Evolutionary conservation across 352 stramenopile species (phyloP).

Genomic region (Globisporangium yorkense): DNA sequence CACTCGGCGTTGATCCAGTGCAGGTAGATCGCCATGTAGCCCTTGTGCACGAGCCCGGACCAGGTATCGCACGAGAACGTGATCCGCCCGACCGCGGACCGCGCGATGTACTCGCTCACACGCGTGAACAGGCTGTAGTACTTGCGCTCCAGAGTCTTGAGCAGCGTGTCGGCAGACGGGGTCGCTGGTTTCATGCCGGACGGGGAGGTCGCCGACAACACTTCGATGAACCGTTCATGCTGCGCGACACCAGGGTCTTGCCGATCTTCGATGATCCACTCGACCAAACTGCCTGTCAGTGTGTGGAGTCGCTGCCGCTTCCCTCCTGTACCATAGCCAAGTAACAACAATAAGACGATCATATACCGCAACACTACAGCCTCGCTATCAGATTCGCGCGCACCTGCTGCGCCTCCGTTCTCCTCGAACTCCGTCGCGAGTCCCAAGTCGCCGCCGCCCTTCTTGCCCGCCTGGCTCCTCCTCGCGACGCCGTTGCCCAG

Average conservation of each 20-base stretch:
- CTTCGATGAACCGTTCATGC: constrained; percentile 68
- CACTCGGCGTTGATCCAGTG: constrained; percentile 85
- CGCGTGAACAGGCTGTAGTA: constrained; percentile 66
- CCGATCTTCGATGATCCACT: constrained; percentile 75
- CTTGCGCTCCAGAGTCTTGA: constrained; percentile 69
- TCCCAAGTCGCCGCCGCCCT: constrained; percentile 35
- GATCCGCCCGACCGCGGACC: constrained; percentile 59
- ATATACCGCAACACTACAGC: background rate
- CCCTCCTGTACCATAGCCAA: constrained; percentile 21
- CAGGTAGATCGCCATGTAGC: constrained; percentile 67
- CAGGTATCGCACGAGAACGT: constrained; percentile 80
- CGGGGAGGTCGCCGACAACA: constrained; percentile 24
- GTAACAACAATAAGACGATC: background rate
- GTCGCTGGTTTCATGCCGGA: constrained; percentile 41
- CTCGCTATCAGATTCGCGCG: constrained; percentile 4
- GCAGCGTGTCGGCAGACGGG: constrained; percentile 42
- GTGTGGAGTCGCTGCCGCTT: constrained; percentile 68
- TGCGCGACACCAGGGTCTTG: constrained; percentile 56
- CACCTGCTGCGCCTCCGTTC: constrained; percentile 49
- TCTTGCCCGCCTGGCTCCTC: constrained; percentile 30
- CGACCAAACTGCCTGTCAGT: constrained; percentile 49
- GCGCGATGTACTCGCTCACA: constrained; percentile 71
- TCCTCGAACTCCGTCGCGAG: constrained; percentile 42
- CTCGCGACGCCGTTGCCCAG: constrained; percentile 19
- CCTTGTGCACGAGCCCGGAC: constrained; percentile 64